Base-by-base conservation (phyloP, 2,329 filamentous ascomycete species). In the Colletotrichum theobromicola region DNA sequence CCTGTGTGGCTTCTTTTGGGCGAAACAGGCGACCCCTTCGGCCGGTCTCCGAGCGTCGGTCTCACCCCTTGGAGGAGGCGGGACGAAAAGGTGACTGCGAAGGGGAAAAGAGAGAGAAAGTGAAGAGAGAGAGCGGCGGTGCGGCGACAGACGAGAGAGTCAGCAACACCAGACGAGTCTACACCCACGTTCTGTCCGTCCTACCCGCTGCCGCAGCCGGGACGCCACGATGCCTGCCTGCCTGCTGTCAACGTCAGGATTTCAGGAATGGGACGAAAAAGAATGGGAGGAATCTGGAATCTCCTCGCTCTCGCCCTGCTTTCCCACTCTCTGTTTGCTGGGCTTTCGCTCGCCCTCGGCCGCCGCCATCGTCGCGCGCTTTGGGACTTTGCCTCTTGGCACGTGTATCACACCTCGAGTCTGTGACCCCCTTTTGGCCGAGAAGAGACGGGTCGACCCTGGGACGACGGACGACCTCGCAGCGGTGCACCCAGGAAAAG, bases 381-480 rank as follows among this genome's bases (percentile, higher is more conserved):
- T 61, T 61, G 72, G 26, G 67, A n/a, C 72, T 18, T 37, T 42
- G 35, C 55, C 18, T 64, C 72, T 74, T 74, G 72, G 72, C 67
- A 50, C 34, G 53, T 71, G 72, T 74, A 74, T 74, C 72, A 71
- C 55, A 61, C 60, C n/a, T 71, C 61, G 61, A 74, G 37, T 66
- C 67, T 57, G 72, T 57, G 72, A 71, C 67, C 53, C 72, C 61
- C 61, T 67, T 71, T 61, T n/a, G 55, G 72, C 55, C 72, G 55
- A 62, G 61, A 21, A 34, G 55, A 42, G 61, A 55, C 28, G 72
- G 67, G 72, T 42, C 30, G 28, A 55, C 21, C 72, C 61, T 42
- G 46, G 61, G 60, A 37, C 37, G 46, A 71, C 61, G 55, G 72
- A 74, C 61, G 72, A 62, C 34, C 37, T 35, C 37, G 58, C 72